phyloP scores from a whole-genome alignment of 192 early-diverging fungal genomes.

The Chytriomyces confervae region DNA sequence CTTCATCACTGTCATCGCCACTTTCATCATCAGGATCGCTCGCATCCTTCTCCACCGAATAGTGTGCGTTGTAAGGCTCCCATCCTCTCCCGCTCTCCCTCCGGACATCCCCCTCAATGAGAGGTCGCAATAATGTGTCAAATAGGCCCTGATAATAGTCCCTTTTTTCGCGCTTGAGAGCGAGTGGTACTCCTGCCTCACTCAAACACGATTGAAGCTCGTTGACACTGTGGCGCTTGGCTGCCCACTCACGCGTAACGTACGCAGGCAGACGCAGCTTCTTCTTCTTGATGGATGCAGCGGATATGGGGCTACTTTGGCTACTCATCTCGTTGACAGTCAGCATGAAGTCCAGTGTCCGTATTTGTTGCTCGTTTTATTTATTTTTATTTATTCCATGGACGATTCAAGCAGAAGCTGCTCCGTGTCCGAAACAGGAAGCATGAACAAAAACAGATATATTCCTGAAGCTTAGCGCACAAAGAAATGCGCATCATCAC shows the following conservation, averaged over 20 bases:
- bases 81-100: background rate
- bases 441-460: too few relatives aligned
- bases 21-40: background rate
- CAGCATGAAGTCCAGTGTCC: too few relatives aligned
- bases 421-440: too few relatives aligned
- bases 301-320: too few relatives aligned
- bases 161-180: slow-evolving; percentile 44
- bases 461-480: too few relatives aligned
- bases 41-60: too few relatives aligned
- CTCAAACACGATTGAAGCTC: slow-evolving; percentile 43
- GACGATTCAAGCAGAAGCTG: too few relatives aligned
- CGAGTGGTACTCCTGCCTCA: slow-evolving; percentile 42
- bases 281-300: background rate
- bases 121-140: background rate
- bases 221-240: background rate
- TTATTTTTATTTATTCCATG: too few relatives aligned
- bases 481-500: too few relatives aligned
- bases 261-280: background rate
- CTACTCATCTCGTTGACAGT: too few relatives aligned
- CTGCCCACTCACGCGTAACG: background rate
- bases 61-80: background rate
- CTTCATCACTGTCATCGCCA: too few relatives aligned
- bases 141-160: slow-evolving; percentile 51
- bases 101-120: background rate
- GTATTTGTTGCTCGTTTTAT: too few relatives aligned